Percentiles rank a stretch among this genome's conserved stretches.
phyloP scores from a whole-genome alignment of 225 moss, liverwort and hornwort species.

The Climacium dendroides region DNA sequence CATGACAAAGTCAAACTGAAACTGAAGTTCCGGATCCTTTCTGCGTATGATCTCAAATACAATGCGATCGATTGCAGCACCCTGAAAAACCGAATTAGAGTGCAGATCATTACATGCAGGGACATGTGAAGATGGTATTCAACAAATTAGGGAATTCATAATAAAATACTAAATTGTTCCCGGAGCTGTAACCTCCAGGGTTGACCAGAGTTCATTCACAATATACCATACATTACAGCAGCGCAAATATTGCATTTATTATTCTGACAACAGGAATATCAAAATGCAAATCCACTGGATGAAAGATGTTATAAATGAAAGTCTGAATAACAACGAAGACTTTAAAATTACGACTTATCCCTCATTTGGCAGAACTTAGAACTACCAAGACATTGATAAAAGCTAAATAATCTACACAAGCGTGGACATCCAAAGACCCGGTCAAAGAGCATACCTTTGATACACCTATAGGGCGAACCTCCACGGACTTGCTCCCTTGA shows the following conservation, averaged over 20 bases:
- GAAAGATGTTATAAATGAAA: not conserved
- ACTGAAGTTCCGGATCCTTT: conserved; percentile 48
- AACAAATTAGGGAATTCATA: not conserved
- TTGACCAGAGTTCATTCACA: not conserved
- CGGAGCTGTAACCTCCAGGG: not conserved
- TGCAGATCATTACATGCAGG: not conserved
- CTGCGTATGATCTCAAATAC: conserved; percentile 54
- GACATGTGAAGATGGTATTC: not conserved
- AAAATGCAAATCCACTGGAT: not conserved
- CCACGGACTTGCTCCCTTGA: conserved; percentile 87
- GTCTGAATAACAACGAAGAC: not conserved
- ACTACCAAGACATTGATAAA: not conserved
- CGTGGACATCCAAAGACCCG: not conserved
- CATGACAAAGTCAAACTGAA: conserved; percentile 88
- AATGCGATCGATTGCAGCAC: conserved; percentile 92
- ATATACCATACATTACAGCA: not conserved
- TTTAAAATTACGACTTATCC: not conserved
- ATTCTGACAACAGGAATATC: not conserved
- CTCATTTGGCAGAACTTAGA: not conserved
- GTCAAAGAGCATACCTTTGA: conserved; percentile 39
- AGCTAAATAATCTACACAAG: not conserved
- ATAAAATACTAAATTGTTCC: not conserved
- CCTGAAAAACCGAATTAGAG: conserved; percentile 15
- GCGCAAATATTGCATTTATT: not conserved
- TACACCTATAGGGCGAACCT: conserved; percentile 94